Base-by-base conservation (phyloP, 495 filamentous ascomycete genomes). In the Poronia punctata region DNA sequence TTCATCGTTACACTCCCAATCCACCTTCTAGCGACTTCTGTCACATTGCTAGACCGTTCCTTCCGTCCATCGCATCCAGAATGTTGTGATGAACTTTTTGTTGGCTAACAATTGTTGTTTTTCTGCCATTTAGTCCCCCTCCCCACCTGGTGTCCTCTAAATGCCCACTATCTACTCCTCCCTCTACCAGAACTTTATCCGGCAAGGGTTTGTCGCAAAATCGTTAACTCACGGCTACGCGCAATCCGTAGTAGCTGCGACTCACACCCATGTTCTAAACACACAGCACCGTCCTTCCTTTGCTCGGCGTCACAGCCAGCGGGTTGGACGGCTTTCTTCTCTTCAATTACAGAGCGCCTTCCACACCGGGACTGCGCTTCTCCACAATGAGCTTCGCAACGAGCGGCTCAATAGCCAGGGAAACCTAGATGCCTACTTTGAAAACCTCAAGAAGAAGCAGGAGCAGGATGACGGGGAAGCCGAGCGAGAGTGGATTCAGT, bases 201-300 rank as follows among this genome's bases (percentile, higher is more conserved):
- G 93, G 67, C 86, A 89, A 71, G 90, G 85, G 80, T 83, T 95
- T 59, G 77, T n/a, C n/a, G n/a, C 84, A 51, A 97, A 97, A 75
- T 84, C 87, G 62, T 82, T 97, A 63, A 89, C 87, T 60, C 87
- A 95, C 76, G 90, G 89, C 66, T 96, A 94, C 74, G 86, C 88
- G 62, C 90, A 96, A 62, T 93, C 90, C 49, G 81, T 98, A 67
- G 90, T 97, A 64, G 92, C 92, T 48, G 89, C 86, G 40, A 86
- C 88, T 34, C 89, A 96, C 56, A 68, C 70, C 32, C 81, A 85
- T 62, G 84, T 88, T 71, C 78, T 88, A 59, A 88, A 87, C 32
- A 70, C 80, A 5, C 82, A 71, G 44, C 72, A 73, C 51, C 67
- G 75, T 48, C 69, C 69, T 49, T 68, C 72, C 50, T 79, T 78